These are phyloP conservation scores for Zangia roseola DNA, from an alignment of 768 basidiomycete genomes.

Conservation along the genomic window DNA sequence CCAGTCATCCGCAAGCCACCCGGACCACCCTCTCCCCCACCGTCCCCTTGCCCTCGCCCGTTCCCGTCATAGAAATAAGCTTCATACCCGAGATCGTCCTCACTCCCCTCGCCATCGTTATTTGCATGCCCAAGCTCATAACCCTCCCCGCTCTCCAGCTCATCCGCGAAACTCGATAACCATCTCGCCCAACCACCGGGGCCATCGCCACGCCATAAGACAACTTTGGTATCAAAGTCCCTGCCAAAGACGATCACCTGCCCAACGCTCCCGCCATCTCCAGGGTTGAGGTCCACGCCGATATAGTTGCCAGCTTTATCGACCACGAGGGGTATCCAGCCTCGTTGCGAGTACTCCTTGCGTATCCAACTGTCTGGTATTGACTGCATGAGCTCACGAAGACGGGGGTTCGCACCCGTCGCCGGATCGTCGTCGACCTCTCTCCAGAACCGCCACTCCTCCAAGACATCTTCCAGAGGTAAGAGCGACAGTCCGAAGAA, in stretches of 20 bases:
- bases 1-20: conserved; percentile 76
- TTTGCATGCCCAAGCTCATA: conserved; percentile 67
- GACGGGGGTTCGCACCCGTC: conserved; percentile 74
- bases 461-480: conserved; percentile 87
- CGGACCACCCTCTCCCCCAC: conserved; percentile 69
- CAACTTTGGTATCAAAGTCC: conserved; percentile 97
- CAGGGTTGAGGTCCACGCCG: conserved; percentile 92
- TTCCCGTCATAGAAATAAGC: conserved; percentile 83
- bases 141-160: conserved; percentile 86
- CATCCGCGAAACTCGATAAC: conserved; percentile 88
- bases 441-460: conserved; percentile 97
- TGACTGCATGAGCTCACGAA: conserved; percentile 79
- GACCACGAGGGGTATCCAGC: conserved; percentile 94
- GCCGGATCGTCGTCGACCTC: conserved; percentile 86
- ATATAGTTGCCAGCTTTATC: conserved; percentile 97
- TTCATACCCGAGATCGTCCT: conserved; percentile 84
- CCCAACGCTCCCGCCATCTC: conserved; percentile 67
- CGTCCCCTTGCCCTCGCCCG: conserved; percentile 75
- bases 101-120: conserved; percentile 68
- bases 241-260: conserved; percentile 99
- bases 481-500: conserved; percentile 95
- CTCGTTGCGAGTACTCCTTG: conserved; percentile 86
- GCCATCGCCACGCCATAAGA: conserved; percentile 90
- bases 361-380: conserved; percentile 90
- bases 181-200: conserved; percentile 92